Percentiles rank a stretch among this genome's conserved stretches.
These are phyloP conservation scores for Amaranthus palmeri DNA, from an alignment of 148 eudicot genomes.

Conservation along the genomic window DNA sequence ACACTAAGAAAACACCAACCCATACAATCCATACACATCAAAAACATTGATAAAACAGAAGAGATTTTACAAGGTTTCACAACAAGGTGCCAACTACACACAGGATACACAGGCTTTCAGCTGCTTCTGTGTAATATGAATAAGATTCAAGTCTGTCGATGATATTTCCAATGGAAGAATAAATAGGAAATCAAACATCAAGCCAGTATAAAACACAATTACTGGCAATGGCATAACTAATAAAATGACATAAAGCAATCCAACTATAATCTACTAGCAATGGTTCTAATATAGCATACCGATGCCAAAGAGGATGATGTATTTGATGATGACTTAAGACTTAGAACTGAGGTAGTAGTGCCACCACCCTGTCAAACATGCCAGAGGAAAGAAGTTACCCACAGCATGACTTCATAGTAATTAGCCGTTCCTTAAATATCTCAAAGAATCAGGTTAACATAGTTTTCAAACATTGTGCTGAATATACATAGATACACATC, in stretches of 20 bases:
- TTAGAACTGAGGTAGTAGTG: conserved; percentile 51
- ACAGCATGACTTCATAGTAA: neutral
- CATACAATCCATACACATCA: neutral
- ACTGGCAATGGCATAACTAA: neutral
- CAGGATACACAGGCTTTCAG: too few relatives aligned
- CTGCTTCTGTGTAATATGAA: neutral
- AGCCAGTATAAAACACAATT: neutral
- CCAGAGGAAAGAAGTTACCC: conserved; percentile 9
- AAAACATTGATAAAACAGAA: neutral
- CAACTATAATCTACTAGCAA: neutral
- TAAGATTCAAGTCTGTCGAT: neutral
- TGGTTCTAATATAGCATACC: conserved; percentile 39
- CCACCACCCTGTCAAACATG: conserved; percentile 60
- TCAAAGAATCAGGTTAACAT: neutral
- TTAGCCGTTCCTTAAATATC: neutral
- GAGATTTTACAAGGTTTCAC: neutral
- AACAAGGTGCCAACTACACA: too few relatives aligned
- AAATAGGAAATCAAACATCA: neutral
- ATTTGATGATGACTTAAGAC: conserved; percentile 55
- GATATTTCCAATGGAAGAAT: neutral
- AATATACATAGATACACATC: neutral
- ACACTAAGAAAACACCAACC: neutral
- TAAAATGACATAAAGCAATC: neutral
- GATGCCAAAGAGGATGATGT: conserved; percentile 47
- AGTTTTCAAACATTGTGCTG: neutral